These are phyloP conservation scores for Lizonia empirigonia DNA, from an alignment of 2,329 filamentous ascomycete genomes.

Conservation along the genomic window DNA sequence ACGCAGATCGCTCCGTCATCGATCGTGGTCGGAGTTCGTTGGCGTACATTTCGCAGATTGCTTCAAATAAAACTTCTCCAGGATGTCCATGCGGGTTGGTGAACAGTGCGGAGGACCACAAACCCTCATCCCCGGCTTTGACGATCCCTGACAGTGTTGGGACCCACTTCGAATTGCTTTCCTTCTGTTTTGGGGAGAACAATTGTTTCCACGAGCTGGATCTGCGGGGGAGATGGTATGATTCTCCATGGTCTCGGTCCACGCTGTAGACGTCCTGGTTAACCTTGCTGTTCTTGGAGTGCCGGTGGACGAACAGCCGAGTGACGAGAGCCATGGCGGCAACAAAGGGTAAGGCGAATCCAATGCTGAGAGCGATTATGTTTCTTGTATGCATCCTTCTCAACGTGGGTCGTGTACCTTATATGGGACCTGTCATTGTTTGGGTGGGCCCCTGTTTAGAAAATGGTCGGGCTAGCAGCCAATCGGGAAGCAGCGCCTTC, in stretches of 20 bases:
- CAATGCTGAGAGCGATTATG: constrained; percentile 25
- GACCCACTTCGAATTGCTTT: constrained; percentile 25
- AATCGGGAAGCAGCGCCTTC: constrained; percentile 39
- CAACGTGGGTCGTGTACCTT: constrained; percentile 15
- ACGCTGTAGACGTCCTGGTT: constrained; percentile 16
- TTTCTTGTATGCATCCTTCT: constrained; percentile 15
- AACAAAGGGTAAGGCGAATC: constrained; percentile 21
- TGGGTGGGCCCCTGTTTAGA: constrained; percentile 19
- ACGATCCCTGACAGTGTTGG: constrained; percentile 39
- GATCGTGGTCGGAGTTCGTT: constrained; percentile 29
- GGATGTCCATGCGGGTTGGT: constrained; percentile 26
- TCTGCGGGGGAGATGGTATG: constrained; percentile 20
- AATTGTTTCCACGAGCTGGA: constrained; percentile 30
- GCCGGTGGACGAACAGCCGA: constrained; percentile 35
- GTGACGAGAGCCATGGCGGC: constrained; percentile 38
- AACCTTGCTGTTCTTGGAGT: constrained; percentile 25
- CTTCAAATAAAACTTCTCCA: constrained; percentile 33
- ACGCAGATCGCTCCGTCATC: constrained; percentile 28
- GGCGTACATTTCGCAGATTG: constrained; percentile 36
- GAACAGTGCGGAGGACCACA: constrained; percentile 37
- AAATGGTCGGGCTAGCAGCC: constrained; percentile 21
- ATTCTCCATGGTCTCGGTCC: constrained; percentile 21
- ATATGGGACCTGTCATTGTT: constrained; percentile 29
- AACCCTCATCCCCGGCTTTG: constrained; percentile 42
- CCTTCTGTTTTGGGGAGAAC: constrained; percentile 26